Evolutionary conservation across 2,329 filamentous ascomycete species (phyloP), one percentile per base, ranked within the genome.

Genomic region (Scopulariopsis brevicaulis): DNA sequence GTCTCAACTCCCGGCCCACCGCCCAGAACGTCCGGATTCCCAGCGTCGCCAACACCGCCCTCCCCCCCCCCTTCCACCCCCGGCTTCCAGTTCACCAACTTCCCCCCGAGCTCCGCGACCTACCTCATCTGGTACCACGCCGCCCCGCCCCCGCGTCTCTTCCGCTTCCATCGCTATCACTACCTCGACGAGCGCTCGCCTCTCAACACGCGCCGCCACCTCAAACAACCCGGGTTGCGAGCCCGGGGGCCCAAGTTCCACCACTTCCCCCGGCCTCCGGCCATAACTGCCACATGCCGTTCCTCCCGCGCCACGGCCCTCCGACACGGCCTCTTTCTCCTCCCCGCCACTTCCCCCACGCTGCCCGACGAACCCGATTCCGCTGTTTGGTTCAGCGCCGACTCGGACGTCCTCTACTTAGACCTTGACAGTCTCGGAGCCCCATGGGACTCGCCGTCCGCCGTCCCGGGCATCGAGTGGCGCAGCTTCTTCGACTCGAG

Each of bases 401-500:
- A 63, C 22, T 59, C 59, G 0, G 65, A 69, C 55, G 59, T 70
- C 15, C 60, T 71, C 15, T 69, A 69, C 51, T 62, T 70, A 25
- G 65, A 67, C 51, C 63, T 66, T 52, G 66, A 66, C 28, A 63
- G 65, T 22, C 60, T 24, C 32, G 40, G 18, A 20, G 3, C 43
- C 32, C 25, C 55, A 6, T 61, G 52, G 4, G n/a, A n/a, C n/a
- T n/a, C n/a, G n/a, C n/a, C n/a, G n/a, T n/a, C n/a, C n/a, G n/a
- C n/a, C n/a, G n/a, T n/a, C n/a, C n/a, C n/a, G n/a, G 67, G 66
- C 0, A 35, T 68, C 4, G 64, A 69, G 37, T 69, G 66, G 68
- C 64, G 67, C 4, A 62, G 66, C 24, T 64, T 68, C 58, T 65
- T 66, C 52, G 64, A 69, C 46, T 64, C 65, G 0, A 64, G 61